A percentile compares a stretch with the other conserved stretches of the same genome.
phyloP scores from a whole-genome alignment of 106 monocot genomes.

The Chionographis japonica region DNA sequence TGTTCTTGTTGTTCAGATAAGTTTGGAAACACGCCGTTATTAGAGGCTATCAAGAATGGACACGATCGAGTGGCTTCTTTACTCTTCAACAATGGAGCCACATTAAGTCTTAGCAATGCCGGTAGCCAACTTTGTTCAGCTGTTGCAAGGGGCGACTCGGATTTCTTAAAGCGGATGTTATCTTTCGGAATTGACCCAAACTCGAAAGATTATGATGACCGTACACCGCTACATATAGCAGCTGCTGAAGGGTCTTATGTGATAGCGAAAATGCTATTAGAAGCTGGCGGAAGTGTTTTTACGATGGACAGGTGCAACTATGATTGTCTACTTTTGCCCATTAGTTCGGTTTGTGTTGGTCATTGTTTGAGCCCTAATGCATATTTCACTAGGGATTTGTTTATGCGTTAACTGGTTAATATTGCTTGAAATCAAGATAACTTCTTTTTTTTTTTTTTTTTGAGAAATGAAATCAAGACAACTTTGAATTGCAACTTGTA shows the following conservation, averaged over 20 bases:
- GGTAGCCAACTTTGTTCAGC: conserved; percentile 66
- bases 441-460: no score
- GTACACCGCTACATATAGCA: conserved; percentile 84
- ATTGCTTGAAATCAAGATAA: no score
- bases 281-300: conserved; percentile 77
- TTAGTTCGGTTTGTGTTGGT: no score
- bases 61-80: conserved; percentile 65
- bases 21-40: conserved; percentile 77
- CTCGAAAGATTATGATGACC: conserved; percentile 78
- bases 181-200: conserved; percentile 68
- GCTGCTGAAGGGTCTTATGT: conserved; percentile 78
- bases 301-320: conserved; percentile 53
- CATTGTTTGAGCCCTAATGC: no score
- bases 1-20: conserved; percentile 42
- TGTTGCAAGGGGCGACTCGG: conserved; percentile 56
- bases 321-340: no score
- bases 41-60: conserved; percentile 78
- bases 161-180: conserved; percentile 61
- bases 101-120: conserved; percentile 46
- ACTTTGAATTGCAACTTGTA: no score
- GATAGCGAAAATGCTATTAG: conserved; percentile 68
- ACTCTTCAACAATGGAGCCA: conserved; percentile 57
- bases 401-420: no score
- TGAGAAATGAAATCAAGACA: no score
- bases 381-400: no score